These are phyloP conservation scores for Alnus glutinosa DNA, from an alignment of 306 rosid species.

Conservation along the genomic window DNA sequence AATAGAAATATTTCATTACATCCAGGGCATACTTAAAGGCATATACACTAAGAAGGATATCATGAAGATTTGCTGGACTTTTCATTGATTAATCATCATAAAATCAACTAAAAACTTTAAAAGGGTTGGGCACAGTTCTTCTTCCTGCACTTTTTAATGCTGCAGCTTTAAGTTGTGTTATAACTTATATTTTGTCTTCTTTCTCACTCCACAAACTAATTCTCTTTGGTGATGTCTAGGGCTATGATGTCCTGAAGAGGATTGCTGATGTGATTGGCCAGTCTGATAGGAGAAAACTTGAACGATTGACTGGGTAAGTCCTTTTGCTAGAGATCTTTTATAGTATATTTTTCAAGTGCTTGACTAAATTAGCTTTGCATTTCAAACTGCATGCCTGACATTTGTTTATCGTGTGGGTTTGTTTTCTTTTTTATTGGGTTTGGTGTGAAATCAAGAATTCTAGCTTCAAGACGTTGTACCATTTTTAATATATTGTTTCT, in stretches of 20 bases:
- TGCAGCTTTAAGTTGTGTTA: conserved; percentile 27
- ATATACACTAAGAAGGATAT: not conserved
- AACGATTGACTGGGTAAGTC: conserved; percentile 86
- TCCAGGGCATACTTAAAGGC: not conserved
- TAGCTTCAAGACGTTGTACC: conserved; percentile 19
- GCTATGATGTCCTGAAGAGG: conserved; percentile 75
- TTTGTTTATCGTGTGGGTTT: not conserved
- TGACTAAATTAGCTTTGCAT: conserved; percentile 6
- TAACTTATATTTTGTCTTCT: conserved; percentile 15
- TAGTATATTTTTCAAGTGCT: conserved; percentile 16
- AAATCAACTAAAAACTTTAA: not conserved
- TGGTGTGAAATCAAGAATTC: conserved; percentile 15
- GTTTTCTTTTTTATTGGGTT: not conserved
- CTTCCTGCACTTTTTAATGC: conserved; percentile 18
- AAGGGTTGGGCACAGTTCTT: conserved; percentile 8
- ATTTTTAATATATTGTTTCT: conserved; percentile 31
- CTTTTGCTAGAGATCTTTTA: not conserved
- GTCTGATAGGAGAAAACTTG: conserved; percentile 51
- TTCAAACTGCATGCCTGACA: not conserved
- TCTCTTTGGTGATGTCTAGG: conserved; percentile 47
- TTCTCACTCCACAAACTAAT: conserved; percentile 19
- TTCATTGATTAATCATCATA: not conserved
- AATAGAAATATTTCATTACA: not conserved
- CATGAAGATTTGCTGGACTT: not conserved
- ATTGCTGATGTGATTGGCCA: conserved; percentile 75